A percentile compares a stretch with the other conserved stretches of the same genome.
Evolutionary conservation across 148 eudicot species (phyloP).

Genomic region (Rhododendron simsii): DNA sequence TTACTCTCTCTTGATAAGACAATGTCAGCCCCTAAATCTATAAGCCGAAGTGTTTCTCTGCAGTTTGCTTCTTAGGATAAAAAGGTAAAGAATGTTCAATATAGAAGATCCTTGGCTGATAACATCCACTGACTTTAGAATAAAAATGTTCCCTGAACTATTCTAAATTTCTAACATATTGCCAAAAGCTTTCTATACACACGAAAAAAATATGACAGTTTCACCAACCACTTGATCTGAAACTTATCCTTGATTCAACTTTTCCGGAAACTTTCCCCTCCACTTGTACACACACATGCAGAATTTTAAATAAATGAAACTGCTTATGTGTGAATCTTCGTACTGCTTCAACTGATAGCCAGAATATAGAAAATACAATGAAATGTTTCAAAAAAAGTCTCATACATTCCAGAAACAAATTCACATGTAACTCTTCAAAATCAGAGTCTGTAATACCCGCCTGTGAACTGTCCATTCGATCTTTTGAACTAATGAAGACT

Average conservation of each 20-base stretch:
- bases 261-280: not conserved
- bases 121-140: not conserved
- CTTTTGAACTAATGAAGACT: not conserved
- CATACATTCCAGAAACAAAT: not conserved
- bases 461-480: not conserved
- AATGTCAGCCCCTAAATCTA: not conserved
- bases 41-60: not conserved
- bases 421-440: not conserved
- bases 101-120: not conserved
- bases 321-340: not conserved
- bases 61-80: not conserved
- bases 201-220: not conserved
- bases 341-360: not conserved
- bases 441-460: not conserved
- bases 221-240: not conserved
- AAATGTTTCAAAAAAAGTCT: not conserved
- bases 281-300: not conserved
- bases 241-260: not conserved
- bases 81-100: not conserved
- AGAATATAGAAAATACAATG: not conserved
- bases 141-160: not conserved
- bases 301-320: not conserved
- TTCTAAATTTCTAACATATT: not conserved
- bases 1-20: not conserved
- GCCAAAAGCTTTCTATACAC: not conserved